Percentiles rank a stretch among this genome's conserved stretches.
Evolutionary conservation across 768 basidiomycete species (phyloP).

Genomic region (Tylopilus balloui): DNA sequence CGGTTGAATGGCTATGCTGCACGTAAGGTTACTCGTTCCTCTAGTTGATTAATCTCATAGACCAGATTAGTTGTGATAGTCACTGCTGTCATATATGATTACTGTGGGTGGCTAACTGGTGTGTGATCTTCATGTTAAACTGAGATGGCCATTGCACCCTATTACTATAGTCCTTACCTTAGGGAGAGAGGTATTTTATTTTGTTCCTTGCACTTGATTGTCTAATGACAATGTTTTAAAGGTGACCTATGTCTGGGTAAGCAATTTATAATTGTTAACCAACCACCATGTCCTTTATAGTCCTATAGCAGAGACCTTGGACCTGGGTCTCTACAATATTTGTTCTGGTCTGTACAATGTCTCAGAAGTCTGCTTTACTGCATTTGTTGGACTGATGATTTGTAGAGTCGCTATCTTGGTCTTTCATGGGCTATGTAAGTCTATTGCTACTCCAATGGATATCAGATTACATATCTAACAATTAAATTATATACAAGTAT

Average conservation of each 20-base stretch:
- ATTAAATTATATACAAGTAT: too few species aligned
- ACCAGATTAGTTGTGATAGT: neutral
- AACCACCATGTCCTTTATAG: too few species aligned
- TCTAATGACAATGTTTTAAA: neutral
- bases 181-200: neutral
- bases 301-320: too few species aligned
- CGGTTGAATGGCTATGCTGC: neutral
- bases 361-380: too few species aligned
- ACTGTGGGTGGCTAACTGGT: neutral
- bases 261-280: too few species aligned
- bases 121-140: neutral
- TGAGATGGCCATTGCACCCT: neutral
- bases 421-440: too few species aligned
- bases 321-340: too few species aligned
- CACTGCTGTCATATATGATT: neutral
- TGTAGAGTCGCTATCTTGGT: too few species aligned
- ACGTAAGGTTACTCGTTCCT: neutral
- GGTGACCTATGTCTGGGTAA: slow-evolving; percentile 1
- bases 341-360: too few species aligned
- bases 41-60: neutral
- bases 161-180: neutral
- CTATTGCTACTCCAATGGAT: too few species aligned
- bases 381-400: too few species aligned
- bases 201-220: neutral
- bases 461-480: too few species aligned